Evolutionary conservation across 78 protist genomes (phyloP).

Genomic region (Pelomyxa schiedti): DNA sequence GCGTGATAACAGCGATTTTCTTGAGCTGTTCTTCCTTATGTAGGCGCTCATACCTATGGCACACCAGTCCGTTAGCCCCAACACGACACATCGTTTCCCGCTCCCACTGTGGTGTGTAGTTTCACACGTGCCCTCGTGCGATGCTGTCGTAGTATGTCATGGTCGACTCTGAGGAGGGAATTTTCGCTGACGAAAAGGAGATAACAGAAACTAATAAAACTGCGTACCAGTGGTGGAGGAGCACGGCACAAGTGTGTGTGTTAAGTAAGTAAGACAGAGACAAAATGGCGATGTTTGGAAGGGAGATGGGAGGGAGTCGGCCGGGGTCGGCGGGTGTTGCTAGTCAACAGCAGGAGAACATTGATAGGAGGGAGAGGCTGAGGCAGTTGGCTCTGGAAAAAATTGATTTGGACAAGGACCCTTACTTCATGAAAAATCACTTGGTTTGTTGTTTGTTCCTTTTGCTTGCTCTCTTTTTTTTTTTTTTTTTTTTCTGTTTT

Average conservation of each 20-base stretch:
- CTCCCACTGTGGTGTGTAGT: too few species aligned
- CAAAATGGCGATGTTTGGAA: slow-evolving; percentile 4
- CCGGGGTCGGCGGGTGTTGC: slow-evolving; percentile 52
- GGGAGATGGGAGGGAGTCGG: slow-evolving; percentile 46
- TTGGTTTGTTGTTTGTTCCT: neutral
- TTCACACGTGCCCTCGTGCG: too few species aligned
- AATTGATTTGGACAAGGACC: slow-evolving; percentile 81
- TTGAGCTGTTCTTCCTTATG: neutral
- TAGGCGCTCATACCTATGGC: neutral
- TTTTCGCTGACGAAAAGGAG: too few species aligned
- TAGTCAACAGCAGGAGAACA: slow-evolving; percentile 45
- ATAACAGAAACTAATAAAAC: too few species aligned
- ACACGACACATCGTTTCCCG: too few species aligned
- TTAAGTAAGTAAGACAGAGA: too few species aligned
- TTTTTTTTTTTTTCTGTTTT: too few species aligned
- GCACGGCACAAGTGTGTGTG: too few species aligned
- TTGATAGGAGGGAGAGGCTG: slow-evolving; percentile 77
- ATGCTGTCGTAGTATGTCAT: too few species aligned
- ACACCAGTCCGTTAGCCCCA: too few species aligned
- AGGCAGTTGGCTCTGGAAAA: slow-evolving; percentile 80
- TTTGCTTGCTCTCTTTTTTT: neutral
- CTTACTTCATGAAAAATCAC: slow-evolving; percentile 53
- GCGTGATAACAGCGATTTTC: neutral
- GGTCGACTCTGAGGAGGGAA: too few species aligned
- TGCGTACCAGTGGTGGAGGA: too few species aligned